Conservation (phyloP, 768 basidiomycete species). For the Suillus fuscotomentosus region DNA sequence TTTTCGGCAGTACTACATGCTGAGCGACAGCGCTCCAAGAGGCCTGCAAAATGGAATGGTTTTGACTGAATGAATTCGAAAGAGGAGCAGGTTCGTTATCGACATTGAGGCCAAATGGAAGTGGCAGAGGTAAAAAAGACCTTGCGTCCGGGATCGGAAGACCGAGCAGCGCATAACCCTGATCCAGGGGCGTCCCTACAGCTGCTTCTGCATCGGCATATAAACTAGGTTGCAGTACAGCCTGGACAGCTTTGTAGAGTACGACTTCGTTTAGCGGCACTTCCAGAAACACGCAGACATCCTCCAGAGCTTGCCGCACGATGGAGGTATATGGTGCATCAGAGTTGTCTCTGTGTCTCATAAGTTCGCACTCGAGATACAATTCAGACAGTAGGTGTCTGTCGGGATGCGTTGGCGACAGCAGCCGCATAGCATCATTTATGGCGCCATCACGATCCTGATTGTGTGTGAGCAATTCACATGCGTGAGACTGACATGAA, state of each 20-base stretch:
- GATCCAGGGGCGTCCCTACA: neutral
- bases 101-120: neutral
- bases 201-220: neutral
- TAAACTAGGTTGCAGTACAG: neutral
- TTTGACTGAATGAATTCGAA: neutral
- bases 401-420: neutral
- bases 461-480: neutral
- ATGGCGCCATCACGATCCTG: slow-evolving; percentile 1
- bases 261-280: neutral
- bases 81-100: neutral
- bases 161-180: neutral
- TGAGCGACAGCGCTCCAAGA: neutral
- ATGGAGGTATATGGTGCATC: neutral
- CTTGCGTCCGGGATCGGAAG: slow-evolving; percentile 2
- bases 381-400: neutral
- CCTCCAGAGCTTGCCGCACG: neutral
- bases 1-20: neutral
- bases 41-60: neutral
- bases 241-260: neutral
- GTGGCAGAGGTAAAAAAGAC: neutral
- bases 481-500: too few relatives aligned
- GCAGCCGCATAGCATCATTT: neutral
- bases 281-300: slow-evolving; percentile 1
- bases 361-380: neutral
- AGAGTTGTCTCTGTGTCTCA: neutral